Base-by-base conservation (phyloP, 169 alveolate species). In the Plasmodium gonderi region DNA sequence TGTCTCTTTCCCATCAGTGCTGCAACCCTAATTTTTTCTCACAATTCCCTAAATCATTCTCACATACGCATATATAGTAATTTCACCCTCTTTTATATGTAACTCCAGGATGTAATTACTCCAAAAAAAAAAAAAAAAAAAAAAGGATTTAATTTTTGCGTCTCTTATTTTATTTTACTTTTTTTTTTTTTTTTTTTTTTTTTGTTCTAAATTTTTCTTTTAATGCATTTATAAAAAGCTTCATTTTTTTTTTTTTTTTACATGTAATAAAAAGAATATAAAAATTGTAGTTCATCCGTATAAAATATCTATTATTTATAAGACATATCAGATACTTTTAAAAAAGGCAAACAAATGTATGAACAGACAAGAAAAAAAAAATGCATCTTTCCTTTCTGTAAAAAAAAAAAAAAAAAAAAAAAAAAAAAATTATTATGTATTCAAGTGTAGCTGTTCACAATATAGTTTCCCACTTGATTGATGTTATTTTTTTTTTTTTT, bases 301-400 rank as follows among this genome's bases (percentile, higher is more conserved):
- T n/a, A n/a, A n/a, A n/a, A n/a, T n/a, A n/a, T n/a, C n/a, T n/a
- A n/a, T n/a, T n/a, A n/a, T n/a, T n/a, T n/a, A n/a, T n/a, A n/a
- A n/a, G n/a, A n/a, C n/a, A 60, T n/a, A n/a, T 60, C 72, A 60
- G 31, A 60, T 36, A 60, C 26, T 60, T 60, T 60, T n/a, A n/a
- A 60, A 60, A 60, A 60, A 60, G n/a, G 72, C 26, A 36, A 60
- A 51, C n/a, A 79, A 79, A 79, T 49, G 36, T 51, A 79, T 79
- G 89, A 79, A 79, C 74, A 79, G 42, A 23, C 29, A 79, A 45
- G 40, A 47, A 42, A 76, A 45, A 76, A 76, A 44, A 26, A 79
- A 79, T n/a, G n/a, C n/a, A n/a, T n/a, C n/a, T n/a, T n/a, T n/a
- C n/a, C n/a, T n/a, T n/a, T n/a, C n/a, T n/a, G n/a, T n/a, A n/a